A percentile compares a stretch with the other conserved stretches of the same genome.
Evolutionary conservation across 441 rosid genomes (phyloP).

Genomic region (Biscutella auriculata): DNA sequence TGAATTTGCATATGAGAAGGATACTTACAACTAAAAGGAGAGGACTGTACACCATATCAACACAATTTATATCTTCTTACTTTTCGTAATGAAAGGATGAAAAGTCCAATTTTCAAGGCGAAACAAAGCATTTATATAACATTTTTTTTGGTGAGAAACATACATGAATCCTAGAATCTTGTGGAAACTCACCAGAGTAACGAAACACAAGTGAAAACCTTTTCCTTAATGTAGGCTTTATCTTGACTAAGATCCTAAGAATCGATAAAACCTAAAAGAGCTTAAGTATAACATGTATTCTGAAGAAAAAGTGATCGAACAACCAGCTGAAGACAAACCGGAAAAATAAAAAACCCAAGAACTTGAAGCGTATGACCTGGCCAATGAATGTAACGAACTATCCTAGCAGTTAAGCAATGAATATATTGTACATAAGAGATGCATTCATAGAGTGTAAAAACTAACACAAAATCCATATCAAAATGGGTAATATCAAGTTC

Average conservation of each 20-base stretch:
- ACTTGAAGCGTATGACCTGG: constrained; percentile 84
- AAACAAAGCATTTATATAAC: neutral
- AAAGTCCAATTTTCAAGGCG: constrained; percentile 65
- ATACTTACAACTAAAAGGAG: constrained; percentile 80
- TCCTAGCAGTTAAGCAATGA: constrained; percentile 85
- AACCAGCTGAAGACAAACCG: constrained; percentile 38
- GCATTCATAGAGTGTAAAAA: neutral
- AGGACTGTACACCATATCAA: constrained; percentile 95
- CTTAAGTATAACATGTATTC: neutral
- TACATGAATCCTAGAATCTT: neutral
- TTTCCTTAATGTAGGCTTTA: constrained; percentile 26
- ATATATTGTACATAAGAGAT: constrained; percentile 43
- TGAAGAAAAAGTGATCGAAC: neutral
- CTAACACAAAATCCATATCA: neutral
- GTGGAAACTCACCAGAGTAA: constrained; percentile 22
- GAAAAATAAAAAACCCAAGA: constrained; percentile 60
- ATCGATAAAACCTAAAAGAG: neutral
- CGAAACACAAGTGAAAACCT: constrained; percentile 22
- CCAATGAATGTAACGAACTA: constrained; percentile 76
- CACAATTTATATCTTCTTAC: constrained; percentile 91
- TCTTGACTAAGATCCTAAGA: constrained; percentile 28
- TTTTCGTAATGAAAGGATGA: constrained; percentile 87
- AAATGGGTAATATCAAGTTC: neutral
- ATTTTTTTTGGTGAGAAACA: neutral
- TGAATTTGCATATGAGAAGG: neutral